Evolutionary conservation across 129 eudicot species (phyloP).

Genomic region (Helianthus annuus): HanXRQr2.0-SUNRISE NC_035440.2:22588599-22589098

Average conservation of each 20-base stretch:
- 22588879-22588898: not conserved
- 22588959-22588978: not conserved
- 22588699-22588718: conserved; percentile 53
- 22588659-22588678: not conserved
- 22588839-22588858: conserved; percentile 26
- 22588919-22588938: not conserved
- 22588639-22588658: no score
- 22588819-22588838: conserved; percentile 60
- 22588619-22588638: conserved; percentile 2
- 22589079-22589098: no score
- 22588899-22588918: conserved; percentile 18
- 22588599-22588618: not conserved
- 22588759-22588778: conserved; percentile 80
- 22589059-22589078: no score
- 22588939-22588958: not conserved
- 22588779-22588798: conserved; percentile 81
- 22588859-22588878: not conserved
- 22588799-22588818: conserved; percentile 69
- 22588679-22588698: not conserved
- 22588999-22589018: no score
- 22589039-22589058: no score
- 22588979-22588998: not conserved
- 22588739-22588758: conserved; percentile 68
- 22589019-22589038: no score
- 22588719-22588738: conserved; percentile 79